Evolutionary conservation across 768 basidiomycete species (phyloP).

Genomic region (Megacollybia marginata): DNA sequence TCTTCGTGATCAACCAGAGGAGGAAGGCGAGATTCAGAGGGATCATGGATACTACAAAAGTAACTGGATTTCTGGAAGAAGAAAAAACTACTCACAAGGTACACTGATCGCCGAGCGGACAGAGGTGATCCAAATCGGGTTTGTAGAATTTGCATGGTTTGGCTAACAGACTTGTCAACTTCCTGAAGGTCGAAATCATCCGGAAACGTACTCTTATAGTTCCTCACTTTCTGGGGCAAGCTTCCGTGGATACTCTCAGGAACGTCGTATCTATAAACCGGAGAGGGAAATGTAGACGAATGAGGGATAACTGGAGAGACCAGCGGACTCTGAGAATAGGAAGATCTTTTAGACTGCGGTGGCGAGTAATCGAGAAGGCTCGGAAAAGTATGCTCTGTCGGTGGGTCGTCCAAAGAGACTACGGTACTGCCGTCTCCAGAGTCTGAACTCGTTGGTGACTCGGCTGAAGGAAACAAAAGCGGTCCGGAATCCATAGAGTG

Average conservation of each 20-base stretch:
- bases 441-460: neutral
- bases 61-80: slow-evolving; percentile 1
- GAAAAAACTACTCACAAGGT: slow-evolving; percentile 42
- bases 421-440: neutral
- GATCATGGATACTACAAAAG: neutral
- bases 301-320: neutral
- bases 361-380: too few relatives aligned
- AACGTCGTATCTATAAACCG: too few relatives aligned
- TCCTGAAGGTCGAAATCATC: neutral
- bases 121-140: slow-evolving; percentile 26
- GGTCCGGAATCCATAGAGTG: neutral
- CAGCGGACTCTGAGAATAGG: neutral
- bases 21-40: neutral
- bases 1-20: slow-evolving; percentile 3
- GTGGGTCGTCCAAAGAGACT: neutral
- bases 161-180: slow-evolving; percentile 25
- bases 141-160: slow-evolving; percentile 55
- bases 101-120: slow-evolving; percentile 47
- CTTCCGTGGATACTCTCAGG: neutral
- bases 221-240: slow-evolving; percentile 25
- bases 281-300: too few relatives aligned
- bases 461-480: neutral
- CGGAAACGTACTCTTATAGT: slow-evolving; percentile 35
- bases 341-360: neutral
- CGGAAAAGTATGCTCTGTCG: too few relatives aligned